Evolutionary conservation across 1,284 basidiomycete species (phyloP), one percentile per base, ranked within the genome.

Genomic region (Ceratobasidium papillatum): DNA sequence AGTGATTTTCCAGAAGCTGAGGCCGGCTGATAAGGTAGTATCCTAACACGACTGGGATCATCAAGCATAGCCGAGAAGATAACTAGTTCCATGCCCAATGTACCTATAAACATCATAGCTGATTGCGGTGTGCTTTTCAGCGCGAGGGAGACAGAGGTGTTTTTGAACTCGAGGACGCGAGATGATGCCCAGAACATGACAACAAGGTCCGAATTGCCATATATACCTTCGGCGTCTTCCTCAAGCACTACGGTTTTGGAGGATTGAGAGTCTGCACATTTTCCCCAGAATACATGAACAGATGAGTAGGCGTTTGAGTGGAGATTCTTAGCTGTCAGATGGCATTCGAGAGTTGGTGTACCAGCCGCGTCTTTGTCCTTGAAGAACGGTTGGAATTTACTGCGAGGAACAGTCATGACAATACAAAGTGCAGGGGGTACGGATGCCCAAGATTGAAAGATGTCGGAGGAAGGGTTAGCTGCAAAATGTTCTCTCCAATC

Each of bases 361-460:
- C 72, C 47, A n/a, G 32, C 41, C 3, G 7, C 12, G 4, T 59
- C 62, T 11, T 36, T 22, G 19, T 74, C 41, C 2, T 45, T 27
- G 19, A 63, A 17, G 14, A 73, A 41, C 12, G 30, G 61, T 3
- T 32, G 8, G 1, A 74, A 30, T 1, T 19, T 17, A 9, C n/a
- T 22, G 49, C 72, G 62, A 14, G 72, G 72, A 9, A 74, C 62
- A 4, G 49, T 58, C 38, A 74, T 9, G 1, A 64, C 61, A 17
- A 74, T 25, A 32, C 72, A 74, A 5, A 74, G 49, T 9, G 65
- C 45, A 0, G 72, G 27, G 0, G 72, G 72, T 12, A 64, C 25
- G 11, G 25, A n/a, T 17, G 34, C 2, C 61, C 61, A 64, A 17
- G 12, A 12, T 7, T 14, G 11, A n/a, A 65, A 64, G 1, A 74